These are phyloP conservation scores for Rhynchospora pubera DNA, from an alignment of 176 grass and related monocot genomes.

Conservation along the genomic window DNA sequence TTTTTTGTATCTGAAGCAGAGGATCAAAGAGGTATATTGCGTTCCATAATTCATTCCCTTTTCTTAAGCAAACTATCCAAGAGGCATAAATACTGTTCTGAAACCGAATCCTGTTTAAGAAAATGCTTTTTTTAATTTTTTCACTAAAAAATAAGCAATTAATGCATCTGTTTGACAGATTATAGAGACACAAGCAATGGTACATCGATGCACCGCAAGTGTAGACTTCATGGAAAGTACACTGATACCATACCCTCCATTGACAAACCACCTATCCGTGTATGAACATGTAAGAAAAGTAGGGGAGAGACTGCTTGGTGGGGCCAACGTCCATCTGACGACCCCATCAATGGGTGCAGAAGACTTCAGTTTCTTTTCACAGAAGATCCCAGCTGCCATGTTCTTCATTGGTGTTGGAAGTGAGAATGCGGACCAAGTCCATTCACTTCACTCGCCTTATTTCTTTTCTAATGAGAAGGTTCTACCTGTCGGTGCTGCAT, in stretches of 20 bases:
- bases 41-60: neutral
- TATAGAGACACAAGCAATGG: slow-evolving; percentile 41
- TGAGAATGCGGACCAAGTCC: neutral
- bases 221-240: slow-evolving; percentile 58
- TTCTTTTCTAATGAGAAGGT: slow-evolving; percentile 43
- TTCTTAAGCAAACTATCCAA: neutral
- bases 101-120: neutral
- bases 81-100: neutral
- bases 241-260: slow-evolving; percentile 42
- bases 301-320: slow-evolving; percentile 42
- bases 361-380: slow-evolving; percentile 61
- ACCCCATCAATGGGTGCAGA: slow-evolving; percentile 33
- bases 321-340: slow-evolving; percentile 24
- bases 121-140: neutral
- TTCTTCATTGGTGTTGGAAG: slow-evolving; percentile 36
- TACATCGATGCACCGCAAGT: slow-evolving; percentile 34
- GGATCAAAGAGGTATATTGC: slow-evolving; percentile 46
- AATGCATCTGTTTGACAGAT: slow-evolving; percentile 18
- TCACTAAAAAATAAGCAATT: neutral
- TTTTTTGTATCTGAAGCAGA: slow-evolving; percentile 28
- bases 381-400: slow-evolving; percentile 40
- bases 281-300: slow-evolving; percentile 40
- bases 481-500: slow-evolving; percentile 49
- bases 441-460: slow-evolving; percentile 44
- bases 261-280: slow-evolving; percentile 44